A percentile compares a stretch with the other conserved stretches of the same genome.
Evolutionary conservation across 2,329 filamentous ascomycete genomes (phyloP).

Genomic region (Colletotrichum incanum): DNA sequence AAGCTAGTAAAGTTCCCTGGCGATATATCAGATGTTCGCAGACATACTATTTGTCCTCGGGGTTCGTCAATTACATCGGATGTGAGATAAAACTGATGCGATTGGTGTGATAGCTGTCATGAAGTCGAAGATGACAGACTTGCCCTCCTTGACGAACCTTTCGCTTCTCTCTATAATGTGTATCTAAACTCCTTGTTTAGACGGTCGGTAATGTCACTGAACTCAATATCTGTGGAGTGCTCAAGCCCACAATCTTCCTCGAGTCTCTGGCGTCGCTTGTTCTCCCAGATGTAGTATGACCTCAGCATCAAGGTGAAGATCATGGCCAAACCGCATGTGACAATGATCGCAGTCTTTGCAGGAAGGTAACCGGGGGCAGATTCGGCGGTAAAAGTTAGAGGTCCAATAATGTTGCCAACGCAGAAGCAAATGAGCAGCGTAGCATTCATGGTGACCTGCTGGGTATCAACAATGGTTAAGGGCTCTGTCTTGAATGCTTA

Average conservation of each 20-base stretch:
- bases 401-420: conserved; percentile 76
- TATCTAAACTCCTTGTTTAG: conserved; percentile 75
- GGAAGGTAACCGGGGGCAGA: conserved; percentile 73
- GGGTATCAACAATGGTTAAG: not conserved
- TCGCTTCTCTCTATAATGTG: not conserved
- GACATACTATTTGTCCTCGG: too few species aligned
- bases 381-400: conserved; percentile 71
- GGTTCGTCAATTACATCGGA: too few species aligned
- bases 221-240: conserved; percentile 66
- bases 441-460: conserved; percentile 69
- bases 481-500: not conserved
- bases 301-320: conserved; percentile 21
- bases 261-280: conserved; percentile 55
- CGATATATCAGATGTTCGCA: too few species aligned
- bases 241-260: conserved; percentile 62
- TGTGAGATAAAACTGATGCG: too few species aligned
- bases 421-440: conserved; percentile 37
- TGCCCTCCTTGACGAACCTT: too few species aligned
- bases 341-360: conserved; percentile 70
- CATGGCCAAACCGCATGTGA: conserved; percentile 60
- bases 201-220: conserved; percentile 75
- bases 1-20: too few species aligned
- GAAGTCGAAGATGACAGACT: too few species aligned
- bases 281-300: conserved; percentile 37
- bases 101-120: too few species aligned